A percentile compares a stretch with the other conserved stretches of the same genome.
These are phyloP conservation scores for Physcia stellaris DNA, from an alignment of 495 filamentous ascomycete species.

Conservation along the genomic window DNA sequence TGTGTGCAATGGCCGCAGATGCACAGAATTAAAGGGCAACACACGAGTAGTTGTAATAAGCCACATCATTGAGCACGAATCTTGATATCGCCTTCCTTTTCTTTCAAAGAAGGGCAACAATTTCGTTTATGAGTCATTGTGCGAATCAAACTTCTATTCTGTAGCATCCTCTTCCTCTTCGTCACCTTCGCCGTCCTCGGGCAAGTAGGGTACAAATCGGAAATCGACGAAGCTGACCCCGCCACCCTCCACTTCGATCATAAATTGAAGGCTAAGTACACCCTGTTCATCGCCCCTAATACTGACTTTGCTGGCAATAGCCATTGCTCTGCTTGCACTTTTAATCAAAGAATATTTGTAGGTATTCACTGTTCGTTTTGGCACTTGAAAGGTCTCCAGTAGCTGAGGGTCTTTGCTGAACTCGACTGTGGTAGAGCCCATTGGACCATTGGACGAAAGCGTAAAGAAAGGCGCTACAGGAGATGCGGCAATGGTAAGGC, in stretches of 20 bases:
- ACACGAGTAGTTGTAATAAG: too few relatives aligned
- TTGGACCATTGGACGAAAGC: constrained; percentile 56
- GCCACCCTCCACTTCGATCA: constrained; percentile 51
- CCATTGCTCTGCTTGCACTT: constrained; percentile 76
- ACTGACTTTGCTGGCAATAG: constrained; percentile 80
- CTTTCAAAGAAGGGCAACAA: too few relatives aligned
- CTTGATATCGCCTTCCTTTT: too few relatives aligned
- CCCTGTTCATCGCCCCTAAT: constrained; percentile 76
- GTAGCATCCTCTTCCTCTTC: constrained; percentile 22
- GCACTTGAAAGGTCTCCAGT: constrained; percentile 63
- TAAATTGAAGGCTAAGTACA: constrained; percentile 88
- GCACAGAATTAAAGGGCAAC: too few relatives aligned
- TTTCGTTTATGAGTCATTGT: too few relatives aligned
- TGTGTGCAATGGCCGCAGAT: too few relatives aligned
- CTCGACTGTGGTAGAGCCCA: constrained; percentile 72
- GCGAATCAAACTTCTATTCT: too few relatives aligned
- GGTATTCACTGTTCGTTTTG: constrained; percentile 21
- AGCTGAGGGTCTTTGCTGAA: constrained; percentile 63
- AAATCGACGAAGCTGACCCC: constrained; percentile 64
- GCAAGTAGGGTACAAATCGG: constrained; percentile 55
- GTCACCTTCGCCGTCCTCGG: constrained; percentile 43
- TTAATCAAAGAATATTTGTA: constrained; percentile 82
- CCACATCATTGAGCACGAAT: too few relatives aligned
- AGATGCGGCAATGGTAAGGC: constrained; percentile 49
- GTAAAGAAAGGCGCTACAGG: constrained; percentile 56